Conservation (phyloP, 495 filamentous ascomycete genomes). For the Lichenothelia convexa region DNA sequence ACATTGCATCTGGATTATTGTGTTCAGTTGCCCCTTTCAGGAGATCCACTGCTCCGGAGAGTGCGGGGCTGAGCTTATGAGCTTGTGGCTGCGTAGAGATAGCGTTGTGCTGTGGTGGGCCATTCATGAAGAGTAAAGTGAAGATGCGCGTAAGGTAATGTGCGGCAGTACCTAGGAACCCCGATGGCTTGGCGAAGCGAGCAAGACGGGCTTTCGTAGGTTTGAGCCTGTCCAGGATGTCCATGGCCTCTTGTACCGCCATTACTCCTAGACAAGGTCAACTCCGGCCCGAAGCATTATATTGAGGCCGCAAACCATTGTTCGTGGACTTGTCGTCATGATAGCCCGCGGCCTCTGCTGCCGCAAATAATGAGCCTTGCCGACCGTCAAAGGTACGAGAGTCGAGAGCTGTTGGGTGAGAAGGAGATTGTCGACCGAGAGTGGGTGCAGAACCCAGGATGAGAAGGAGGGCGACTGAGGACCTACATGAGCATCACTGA, state of each 20-base stretch:
- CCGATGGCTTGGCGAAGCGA: conserved; percentile 18
- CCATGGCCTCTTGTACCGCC: neutral
- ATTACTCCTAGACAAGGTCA: no score
- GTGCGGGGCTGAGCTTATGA: conserved; percentile 16
- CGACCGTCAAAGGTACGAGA: no score
- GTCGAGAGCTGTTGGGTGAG: no score
- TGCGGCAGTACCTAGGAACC: conserved; percentile 18
- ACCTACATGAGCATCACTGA: no score
- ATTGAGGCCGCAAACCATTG: no score
- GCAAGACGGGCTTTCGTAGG: neutral
- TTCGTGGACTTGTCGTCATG: no score
- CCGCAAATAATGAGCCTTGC: no score
- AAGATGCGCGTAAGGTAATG: conserved; percentile 29
- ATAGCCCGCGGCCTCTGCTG: no score
- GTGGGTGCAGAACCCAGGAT: no score
- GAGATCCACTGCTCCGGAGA: conserved; percentile 42
- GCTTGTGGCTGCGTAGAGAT: conserved; percentile 14
- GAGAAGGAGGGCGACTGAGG: no score
- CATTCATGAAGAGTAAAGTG: conserved; percentile 27
- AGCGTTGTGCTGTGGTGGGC: conserved; percentile 16
- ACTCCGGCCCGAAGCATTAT: no score
- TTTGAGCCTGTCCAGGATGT: neutral
- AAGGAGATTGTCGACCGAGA: no score
- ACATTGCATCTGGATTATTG: conserved; percentile 76
- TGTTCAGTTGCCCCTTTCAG: conserved; percentile 56